Evolutionary conservation across 768 basidiomycete species (phyloP), one percentile per base, ranked within the genome.

Genomic region (Boletellus emodensis): DNA sequence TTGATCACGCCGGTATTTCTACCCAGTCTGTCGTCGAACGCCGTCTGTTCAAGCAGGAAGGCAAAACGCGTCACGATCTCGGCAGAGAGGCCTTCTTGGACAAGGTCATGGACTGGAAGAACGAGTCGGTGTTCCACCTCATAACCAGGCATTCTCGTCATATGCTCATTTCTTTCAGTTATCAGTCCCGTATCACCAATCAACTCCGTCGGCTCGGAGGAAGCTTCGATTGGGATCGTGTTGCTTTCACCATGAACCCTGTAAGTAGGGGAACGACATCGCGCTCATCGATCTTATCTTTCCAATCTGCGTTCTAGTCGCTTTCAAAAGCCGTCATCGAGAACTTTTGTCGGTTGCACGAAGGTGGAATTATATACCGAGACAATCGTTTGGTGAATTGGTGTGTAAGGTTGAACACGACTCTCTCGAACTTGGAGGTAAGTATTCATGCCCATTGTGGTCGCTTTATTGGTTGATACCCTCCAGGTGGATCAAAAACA

Each of bases 1-100:
- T 94, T 63, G 96, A 99, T 69, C 96, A 99, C 61, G 96, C 96
- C 0, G 94, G 95, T 50, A 98, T 99, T 53, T 94, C 94, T 0
- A 98, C 96, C 0, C 96, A 99, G 70, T 90, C 90, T 40, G 95
- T 99, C 14, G 95, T 98, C 1, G 96, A 98, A 68, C 93, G 92
- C 67, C 80, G 94, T 15, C 63, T 98, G 32, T 87, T 81, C 74
- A 99, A 95, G 71, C 68, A 80, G 1, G 77, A 85, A 32, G 90
- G 91, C 2, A 75, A 84, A 69, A 90, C 89, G 2, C 74, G 95
- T 46, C 94, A 97, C 67, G 92, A 98, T 66, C 79, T 97, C n/a
- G 96, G 96, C 1, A 82, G 96, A 40, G 92, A 95, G 60, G 82
- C 77, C 60, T 97, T 99, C 71, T 63, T 99, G 57, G 83, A 86